Evolutionary conservation across 352 stramenopile species (phyloP).

Genomic region (Phytopythium aichiense): DNA sequence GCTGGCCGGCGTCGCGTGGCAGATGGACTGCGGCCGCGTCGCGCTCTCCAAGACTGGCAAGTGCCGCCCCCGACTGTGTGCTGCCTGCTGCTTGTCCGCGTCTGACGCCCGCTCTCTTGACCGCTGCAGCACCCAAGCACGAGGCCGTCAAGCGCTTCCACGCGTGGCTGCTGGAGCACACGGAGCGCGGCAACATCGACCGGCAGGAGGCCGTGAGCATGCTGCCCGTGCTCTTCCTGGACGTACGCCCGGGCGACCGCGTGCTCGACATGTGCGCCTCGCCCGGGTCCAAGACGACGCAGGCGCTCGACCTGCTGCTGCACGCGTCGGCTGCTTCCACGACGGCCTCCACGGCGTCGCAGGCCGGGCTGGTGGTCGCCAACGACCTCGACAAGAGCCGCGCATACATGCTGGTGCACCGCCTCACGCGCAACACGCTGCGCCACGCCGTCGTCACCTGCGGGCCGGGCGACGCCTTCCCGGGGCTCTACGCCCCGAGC

Average conservation of each 20-base stretch:
- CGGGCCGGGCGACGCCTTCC: constrained; percentile 91
- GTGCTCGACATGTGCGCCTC: constrained; percentile 92
- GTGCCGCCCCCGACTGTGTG: constrained; percentile 5
- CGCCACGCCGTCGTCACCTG: constrained; percentile 91
- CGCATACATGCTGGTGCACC: constrained; percentile 98
- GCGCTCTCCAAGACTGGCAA: constrained; percentile 77
- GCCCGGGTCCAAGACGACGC: constrained; percentile 98
- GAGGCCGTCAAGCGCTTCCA: constrained; percentile 89
- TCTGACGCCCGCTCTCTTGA: constrained; percentile 3
- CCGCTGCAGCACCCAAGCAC: constrained; percentile 57
- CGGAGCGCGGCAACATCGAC: constrained; percentile 90
- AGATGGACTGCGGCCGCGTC: constrained; percentile 76
- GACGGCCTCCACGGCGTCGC: constrained; percentile 8
- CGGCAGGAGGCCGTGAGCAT: constrained; percentile 98
- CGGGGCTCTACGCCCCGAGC: constrained; percentile 72
- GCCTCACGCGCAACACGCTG: constrained; percentile 82
- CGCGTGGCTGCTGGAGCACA: constrained; percentile 91
- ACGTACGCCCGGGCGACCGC: constrained; percentile 83
- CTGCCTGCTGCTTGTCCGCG: not conserved
- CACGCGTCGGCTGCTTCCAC: not conserved
- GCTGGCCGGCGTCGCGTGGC: constrained; percentile 70
- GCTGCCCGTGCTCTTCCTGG: constrained; percentile 96
- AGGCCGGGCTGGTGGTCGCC: constrained; percentile 88
- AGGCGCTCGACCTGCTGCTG: constrained; percentile 92
- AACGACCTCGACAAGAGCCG: constrained; percentile 97